A percentile compares a stretch with the other conserved stretches of the same genome.
phyloP scores from a whole-genome alignment of 176 grass and related monocot species.

The Oryza officinalis region DNA sequence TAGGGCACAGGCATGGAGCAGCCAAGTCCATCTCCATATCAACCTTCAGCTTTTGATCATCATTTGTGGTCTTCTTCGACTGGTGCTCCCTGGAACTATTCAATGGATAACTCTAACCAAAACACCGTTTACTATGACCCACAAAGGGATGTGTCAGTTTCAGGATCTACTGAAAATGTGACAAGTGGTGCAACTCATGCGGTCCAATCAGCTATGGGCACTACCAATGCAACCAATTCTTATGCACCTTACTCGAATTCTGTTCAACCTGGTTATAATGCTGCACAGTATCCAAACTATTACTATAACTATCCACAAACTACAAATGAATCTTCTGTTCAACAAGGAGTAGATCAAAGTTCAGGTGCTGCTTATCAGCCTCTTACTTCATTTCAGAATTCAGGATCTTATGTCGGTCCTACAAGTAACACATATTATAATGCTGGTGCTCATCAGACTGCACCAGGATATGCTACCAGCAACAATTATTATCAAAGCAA shows the following conservation, averaged over 20 bases:
- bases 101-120: slow-evolving; percentile 40
- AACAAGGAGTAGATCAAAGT: slow-evolving; percentile 84
- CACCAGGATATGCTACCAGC: slow-evolving; percentile 56
- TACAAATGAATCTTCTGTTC: slow-evolving; percentile 63
- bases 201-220: slow-evolving; percentile 22
- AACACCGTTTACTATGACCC: slow-evolving; percentile 64
- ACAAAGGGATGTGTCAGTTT: slow-evolving; percentile 61
- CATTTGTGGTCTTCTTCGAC: slow-evolving; percentile 50
- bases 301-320: slow-evolving; percentile 58
- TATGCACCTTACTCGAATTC: slow-evolving; percentile 48
- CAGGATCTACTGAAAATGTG: slow-evolving; percentile 62
- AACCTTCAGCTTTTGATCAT: slow-evolving; percentile 42
- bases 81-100: slow-evolving; percentile 55
- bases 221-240: slow-evolving; percentile 41
- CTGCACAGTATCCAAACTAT: slow-evolving; percentile 50
- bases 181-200: slow-evolving; percentile 34
- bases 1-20: slow-evolving; percentile 48
- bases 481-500: slow-evolving; percentile 73
- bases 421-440: slow-evolving; percentile 91
- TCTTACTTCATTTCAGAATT: slow-evolving; percentile 89
- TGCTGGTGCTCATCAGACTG: slow-evolving; percentile 80
- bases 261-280: slow-evolving; percentile 52
- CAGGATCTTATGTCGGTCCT: slow-evolving; percentile 72
- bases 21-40: slow-evolving; percentile 51
- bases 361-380: slow-evolving; percentile 91